A percentile compares a stretch with the other conserved stretches of the same genome.
Conservation (phyloP, 805 yeast species). For the Starmerella vaccinii region DNA sequence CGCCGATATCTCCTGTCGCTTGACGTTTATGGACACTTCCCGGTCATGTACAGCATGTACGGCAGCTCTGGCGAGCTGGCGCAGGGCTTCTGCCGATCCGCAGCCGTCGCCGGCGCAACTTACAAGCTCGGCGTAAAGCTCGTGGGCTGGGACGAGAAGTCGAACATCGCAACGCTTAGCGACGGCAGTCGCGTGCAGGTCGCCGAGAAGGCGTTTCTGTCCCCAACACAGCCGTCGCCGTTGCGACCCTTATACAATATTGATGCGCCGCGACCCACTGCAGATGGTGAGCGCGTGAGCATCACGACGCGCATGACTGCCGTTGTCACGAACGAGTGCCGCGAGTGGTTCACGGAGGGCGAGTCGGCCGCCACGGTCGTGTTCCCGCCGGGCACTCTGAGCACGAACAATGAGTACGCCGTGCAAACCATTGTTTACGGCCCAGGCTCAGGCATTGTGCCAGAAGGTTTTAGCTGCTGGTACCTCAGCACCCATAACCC, state of each 20-base stretch:
- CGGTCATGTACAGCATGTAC: slow-evolving; percentile 80
- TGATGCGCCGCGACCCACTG: slow-evolving; percentile 8
- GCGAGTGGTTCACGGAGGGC: slow-evolving; percentile 80
- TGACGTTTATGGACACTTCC: slow-evolving; percentile 90
- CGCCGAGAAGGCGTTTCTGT: slow-evolving; percentile 65
- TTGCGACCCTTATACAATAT: slow-evolving; percentile 20
- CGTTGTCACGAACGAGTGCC: slow-evolving; percentile 75
- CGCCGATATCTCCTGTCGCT: slow-evolving; percentile 74
- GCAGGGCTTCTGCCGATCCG: slow-evolving; percentile 94
- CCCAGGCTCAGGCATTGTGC: slow-evolving; percentile 78
- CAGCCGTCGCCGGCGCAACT: slow-evolving; percentile 96
- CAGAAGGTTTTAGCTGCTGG: slow-evolving; percentile 83
- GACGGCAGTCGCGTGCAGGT: slow-evolving; percentile 71
- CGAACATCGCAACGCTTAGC: slow-evolving; percentile 46
- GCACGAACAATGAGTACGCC: slow-evolving; percentile 52
- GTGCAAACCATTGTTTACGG: slow-evolving; percentile 85
- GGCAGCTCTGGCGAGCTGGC: slow-evolving; percentile 95
- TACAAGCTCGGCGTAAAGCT: slow-evolving; percentile 70
- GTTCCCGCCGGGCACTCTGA: slow-evolving; percentile 77
- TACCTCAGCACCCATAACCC: slow-evolving; percentile 67
- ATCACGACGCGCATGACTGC: slow-evolving; percentile 67
- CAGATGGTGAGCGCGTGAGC: slow-evolving; percentile 19
- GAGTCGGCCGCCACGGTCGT: slow-evolving; percentile 83
- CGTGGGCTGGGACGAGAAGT: slow-evolving; percentile 51
- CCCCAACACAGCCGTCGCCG: slow-evolving; percentile 39